These are phyloP conservation scores for Neohortaea acidophila DNA, from an alignment of 495 filamentous ascomycete species.

Conservation along the genomic window DNA sequence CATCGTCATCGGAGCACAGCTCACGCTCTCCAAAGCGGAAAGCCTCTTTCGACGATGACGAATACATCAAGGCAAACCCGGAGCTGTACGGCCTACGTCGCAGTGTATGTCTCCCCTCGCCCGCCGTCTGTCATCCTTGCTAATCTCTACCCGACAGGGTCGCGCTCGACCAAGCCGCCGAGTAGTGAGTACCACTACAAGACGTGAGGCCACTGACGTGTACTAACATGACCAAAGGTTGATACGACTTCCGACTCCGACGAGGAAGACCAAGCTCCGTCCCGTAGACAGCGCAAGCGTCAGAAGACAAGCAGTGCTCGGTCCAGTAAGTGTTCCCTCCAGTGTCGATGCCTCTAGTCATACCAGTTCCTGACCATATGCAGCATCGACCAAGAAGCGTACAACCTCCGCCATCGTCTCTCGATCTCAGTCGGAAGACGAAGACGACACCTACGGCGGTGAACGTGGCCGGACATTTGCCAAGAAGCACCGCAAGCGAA, in stretches of 20 bases:
- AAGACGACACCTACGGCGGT: conserved; percentile 47
- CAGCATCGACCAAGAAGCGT: conserved; percentile 48
- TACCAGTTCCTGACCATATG: conserved; percentile 13
- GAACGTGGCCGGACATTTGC: conserved; percentile 47
- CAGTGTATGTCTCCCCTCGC: conserved; percentile 48
- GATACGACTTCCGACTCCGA: conserved; percentile 59
- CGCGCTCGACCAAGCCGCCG: conserved; percentile 40
- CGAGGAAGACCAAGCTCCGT: conserved; percentile 49
- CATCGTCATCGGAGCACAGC: conserved; percentile 54
- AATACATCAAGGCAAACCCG: conserved; percentile 80
- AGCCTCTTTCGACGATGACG: conserved; percentile 51
- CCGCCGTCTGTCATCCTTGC: conserved; percentile 3
- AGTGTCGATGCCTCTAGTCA: background rate
- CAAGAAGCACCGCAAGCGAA: conserved; percentile 58
- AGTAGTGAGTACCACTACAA: conserved; percentile 27
- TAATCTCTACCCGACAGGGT: conserved; percentile 32
- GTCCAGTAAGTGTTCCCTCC: conserved; percentile 22
- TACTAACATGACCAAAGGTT: too few relatives aligned
- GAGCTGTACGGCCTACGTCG: conserved; percentile 86
- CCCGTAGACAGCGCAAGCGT: conserved; percentile 27
- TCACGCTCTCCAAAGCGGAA: conserved; percentile 61
- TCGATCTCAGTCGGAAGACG: conserved; percentile 44
- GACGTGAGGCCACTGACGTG: too few relatives aligned
- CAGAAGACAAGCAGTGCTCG: conserved; percentile 26
- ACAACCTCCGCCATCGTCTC: conserved; percentile 45